phyloP scores from a whole-genome alignment of 176 grass and related monocot species.

The Musa troglodytarum region DNA sequence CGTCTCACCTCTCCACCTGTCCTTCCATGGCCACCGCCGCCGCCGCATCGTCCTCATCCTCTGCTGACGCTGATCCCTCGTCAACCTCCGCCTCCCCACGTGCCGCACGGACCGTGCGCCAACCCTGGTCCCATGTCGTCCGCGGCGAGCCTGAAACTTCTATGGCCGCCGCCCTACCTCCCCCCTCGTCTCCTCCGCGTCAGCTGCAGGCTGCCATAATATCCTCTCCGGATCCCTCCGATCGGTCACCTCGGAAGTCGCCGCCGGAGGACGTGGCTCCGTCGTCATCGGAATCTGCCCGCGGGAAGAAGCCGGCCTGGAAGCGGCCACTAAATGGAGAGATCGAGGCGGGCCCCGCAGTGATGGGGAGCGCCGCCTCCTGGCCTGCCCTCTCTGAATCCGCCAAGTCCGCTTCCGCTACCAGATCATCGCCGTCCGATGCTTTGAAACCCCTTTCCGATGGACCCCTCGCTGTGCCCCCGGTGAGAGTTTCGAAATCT shows the following conservation, averaged over 20 bases:
- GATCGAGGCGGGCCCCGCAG: slow-evolving; percentile 36
- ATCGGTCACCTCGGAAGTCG: slow-evolving; percentile 17
- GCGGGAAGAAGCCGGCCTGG: slow-evolving; percentile 39
- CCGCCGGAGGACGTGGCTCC: slow-evolving; percentile 16
- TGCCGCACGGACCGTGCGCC: neutral
- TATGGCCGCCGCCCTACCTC: neutral
- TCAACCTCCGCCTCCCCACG: neutral
- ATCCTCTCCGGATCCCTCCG: slow-evolving; percentile 14
- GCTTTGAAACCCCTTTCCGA: slow-evolving; percentile 27
- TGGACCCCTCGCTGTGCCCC: neutral
- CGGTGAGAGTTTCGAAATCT: slow-evolving; percentile 5
- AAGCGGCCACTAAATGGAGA: slow-evolving; percentile 27
- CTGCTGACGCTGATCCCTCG: neutral
- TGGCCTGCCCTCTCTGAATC: slow-evolving; percentile 83
- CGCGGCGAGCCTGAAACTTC: neutral
- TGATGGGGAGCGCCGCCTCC: slow-evolving; percentile 50
- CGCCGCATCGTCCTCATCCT: neutral
- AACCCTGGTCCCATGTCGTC: slow-evolving; percentile 3
- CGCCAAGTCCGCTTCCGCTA: slow-evolving; percentile 7
- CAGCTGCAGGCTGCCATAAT: neutral
- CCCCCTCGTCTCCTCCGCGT: slow-evolving; percentile 14
- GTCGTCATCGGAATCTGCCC: neutral
- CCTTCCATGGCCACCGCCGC: neutral
- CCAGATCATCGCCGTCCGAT: slow-evolving; percentile 22
- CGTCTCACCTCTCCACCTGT: neutral